Evolutionary conservation across 768 basidiomycete genomes (phyloP).

Genomic region (Pseudohyphozyma bogoriensis): DNA sequence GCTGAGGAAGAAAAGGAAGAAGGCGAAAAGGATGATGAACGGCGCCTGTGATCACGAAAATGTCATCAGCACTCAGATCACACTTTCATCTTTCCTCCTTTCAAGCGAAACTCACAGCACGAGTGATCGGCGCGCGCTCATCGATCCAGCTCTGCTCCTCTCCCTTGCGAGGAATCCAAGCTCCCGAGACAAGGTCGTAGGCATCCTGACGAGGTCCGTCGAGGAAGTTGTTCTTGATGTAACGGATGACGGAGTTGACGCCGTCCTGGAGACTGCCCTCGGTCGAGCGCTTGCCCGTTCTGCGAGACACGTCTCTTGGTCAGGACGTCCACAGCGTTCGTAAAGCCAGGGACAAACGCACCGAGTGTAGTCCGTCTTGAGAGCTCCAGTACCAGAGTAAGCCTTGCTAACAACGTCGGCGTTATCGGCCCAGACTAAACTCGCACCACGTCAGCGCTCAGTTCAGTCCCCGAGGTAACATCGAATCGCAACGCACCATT

Average conservation of each 20-base stretch:
- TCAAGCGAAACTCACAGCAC: conserved; percentile 4
- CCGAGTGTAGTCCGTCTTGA: conserved; percentile 94
- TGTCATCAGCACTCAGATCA: not conserved
- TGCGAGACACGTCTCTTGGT: too few species aligned
- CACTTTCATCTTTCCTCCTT: not conserved
- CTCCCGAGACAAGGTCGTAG: conserved; percentile 84
- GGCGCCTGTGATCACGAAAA: conserved; percentile 54
- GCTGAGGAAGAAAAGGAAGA: conserved; percentile 81
- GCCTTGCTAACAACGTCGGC: conserved; percentile 81
- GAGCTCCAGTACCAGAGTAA: conserved; percentile 86
- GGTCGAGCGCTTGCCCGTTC: conserved; percentile 72
- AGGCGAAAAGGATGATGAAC: conserved; percentile 62
- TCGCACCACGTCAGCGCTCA: not conserved
- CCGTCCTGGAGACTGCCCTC: conserved; percentile 76
- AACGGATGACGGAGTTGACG: conserved; percentile 69
- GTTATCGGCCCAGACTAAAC: conserved; percentile 96
- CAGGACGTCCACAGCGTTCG: too few species aligned
- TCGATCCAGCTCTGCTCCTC: conserved; percentile 3
- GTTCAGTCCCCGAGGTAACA: not conserved
- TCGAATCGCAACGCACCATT: conserved; percentile 53
- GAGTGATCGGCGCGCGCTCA: conserved; percentile 1
- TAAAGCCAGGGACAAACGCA: not conserved
- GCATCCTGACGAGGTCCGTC: conserved; percentile 94
- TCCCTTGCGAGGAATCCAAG: conserved; percentile 64
- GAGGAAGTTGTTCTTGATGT: conserved; percentile 91